Evolutionary conservation across 179 eudicot species (phyloP).

Genomic region (Spinacia oleracea): DNA sequence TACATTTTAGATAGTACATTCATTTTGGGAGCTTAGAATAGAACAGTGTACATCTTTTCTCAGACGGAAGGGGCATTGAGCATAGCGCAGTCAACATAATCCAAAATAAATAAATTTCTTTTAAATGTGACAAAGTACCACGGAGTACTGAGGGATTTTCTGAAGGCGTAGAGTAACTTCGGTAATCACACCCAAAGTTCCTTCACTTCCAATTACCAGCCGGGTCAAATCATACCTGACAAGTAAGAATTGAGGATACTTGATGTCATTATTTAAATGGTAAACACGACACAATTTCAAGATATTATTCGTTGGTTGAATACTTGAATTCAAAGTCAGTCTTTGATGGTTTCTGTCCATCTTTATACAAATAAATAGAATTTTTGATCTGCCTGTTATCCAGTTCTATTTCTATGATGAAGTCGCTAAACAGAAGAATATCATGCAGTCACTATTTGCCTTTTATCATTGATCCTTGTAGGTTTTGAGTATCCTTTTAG

Average conservation of each 20-base stretch:
- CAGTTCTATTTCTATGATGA: neutral
- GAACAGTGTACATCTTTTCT: neutral
- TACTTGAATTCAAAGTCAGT: neutral
- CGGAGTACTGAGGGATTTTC: constrained; percentile 78
- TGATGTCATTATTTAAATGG: neutral
- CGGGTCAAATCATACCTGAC: constrained; percentile 90
- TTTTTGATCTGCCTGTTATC: neutral
- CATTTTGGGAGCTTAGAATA: neutral
- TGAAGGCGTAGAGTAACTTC: constrained; percentile 97
- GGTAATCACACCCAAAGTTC: constrained; percentile 94
- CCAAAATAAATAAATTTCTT: neutral
- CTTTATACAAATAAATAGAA: neutral
- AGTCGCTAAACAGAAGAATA: neutral
- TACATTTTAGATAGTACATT: neutral
- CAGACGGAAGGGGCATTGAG: neutral
- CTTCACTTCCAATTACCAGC: constrained; percentile 97
- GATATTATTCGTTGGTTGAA: too few relatives aligned
- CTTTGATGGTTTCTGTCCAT: neutral
- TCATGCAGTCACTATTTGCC: too few relatives aligned
- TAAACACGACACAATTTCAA: too few relatives aligned
- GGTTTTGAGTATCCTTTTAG: too few relatives aligned
- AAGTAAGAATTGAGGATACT: constrained; percentile 7
- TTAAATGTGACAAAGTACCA: constrained; percentile 46
- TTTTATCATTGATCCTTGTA: too few relatives aligned
- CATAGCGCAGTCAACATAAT: neutral